These are phyloP conservation scores for Mucor circinelloides DNA, from an alignment of 371 early-diverging fungal species.

Conservation along the genomic window DNA sequence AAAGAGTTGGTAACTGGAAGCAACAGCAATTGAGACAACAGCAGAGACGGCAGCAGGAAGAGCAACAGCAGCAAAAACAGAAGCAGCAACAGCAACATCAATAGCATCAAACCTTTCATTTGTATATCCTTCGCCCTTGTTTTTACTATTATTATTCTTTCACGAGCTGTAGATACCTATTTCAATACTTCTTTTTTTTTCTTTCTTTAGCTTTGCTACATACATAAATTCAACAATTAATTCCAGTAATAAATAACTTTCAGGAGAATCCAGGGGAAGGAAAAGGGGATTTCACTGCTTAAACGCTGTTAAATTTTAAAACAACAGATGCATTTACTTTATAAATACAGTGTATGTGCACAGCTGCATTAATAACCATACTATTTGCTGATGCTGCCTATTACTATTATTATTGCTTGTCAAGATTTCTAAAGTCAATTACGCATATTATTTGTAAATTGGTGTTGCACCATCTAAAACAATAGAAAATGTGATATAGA, in stretches of 20 bases:
- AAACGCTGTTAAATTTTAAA: neutral
- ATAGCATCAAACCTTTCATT: neutral
- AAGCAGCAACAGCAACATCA: neutral
- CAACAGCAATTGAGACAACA: constrained; percentile 15
- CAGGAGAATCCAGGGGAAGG: neutral
- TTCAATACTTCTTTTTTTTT: neutral
- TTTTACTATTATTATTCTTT: neutral
- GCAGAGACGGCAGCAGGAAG: neutral
- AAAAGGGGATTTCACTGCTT: neutral
- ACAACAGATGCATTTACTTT: neutral
- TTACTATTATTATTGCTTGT: neutral
- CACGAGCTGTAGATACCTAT: neutral
- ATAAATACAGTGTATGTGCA: neutral
- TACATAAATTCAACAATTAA: neutral
- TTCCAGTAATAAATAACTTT: neutral
- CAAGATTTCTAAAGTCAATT: neutral
- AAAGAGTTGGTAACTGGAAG: constrained; percentile 43
- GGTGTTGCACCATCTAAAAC: neutral
- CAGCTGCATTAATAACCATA: neutral
- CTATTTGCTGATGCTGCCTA: neutral
- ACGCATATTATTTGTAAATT: neutral
- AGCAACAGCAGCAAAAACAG: constrained; percentile 2
- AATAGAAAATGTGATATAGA: too few relatives aligned
- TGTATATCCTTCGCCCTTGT: neutral
- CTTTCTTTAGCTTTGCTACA: neutral